Evolutionary conservation across 176 grass and related monocot genomes (phyloP), one percentile per base, ranked within the genome.

Genomic region (Phyllostachys edulis): DNA sequence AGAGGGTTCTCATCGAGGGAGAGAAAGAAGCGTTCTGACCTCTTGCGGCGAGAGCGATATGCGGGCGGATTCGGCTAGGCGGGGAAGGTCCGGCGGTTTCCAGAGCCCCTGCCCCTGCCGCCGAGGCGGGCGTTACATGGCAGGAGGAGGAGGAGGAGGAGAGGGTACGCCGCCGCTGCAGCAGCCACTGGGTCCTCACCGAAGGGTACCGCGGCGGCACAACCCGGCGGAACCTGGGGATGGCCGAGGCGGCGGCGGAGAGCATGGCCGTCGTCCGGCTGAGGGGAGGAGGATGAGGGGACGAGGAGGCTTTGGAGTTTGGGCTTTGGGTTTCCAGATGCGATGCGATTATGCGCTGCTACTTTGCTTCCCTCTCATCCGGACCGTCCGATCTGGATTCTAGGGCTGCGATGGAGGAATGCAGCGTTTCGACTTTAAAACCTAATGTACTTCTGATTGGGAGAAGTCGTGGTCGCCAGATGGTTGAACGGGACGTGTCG

Each of bases 1-100:
- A 29, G 3, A 68, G 34, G 10, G 23, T 36, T 40, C 3, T 9
- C 27, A 41, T 9, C 3, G 44, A 23, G 23, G 38, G 14, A 75
- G 3, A 54, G n/a, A 49, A 0, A 47, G 1, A 70, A 26, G n/a
- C 0, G 24, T 0, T 51, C 78, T 63, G 55, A 90, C 95, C 91
- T 98, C 90, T 66, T 88, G 47, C 10, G 71, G 82, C 20, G 92
- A 90, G 77, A 98, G 89, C 7, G 95, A 91, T 89, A 98, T 93
- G 64, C 95, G 95, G 7, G 92, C 92, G 3, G 92, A 83, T 15
- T 82, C 75, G 32, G 92, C 95, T 15, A 98, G 92, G 79, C 82
- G 86, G 55, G 89, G 63, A 18, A 98, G 79, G 76, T 98, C 95
- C 36, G 92, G 90, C 27, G 90, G 79, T 52, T 52, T 94, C 89